A percentile compares a stretch with the other conserved stretches of the same genome.
These are phyloP conservation scores for Phytophthora tubulina DNA, from an alignment of 352 stramenopile genomes.

Conservation along the genomic window DNA sequence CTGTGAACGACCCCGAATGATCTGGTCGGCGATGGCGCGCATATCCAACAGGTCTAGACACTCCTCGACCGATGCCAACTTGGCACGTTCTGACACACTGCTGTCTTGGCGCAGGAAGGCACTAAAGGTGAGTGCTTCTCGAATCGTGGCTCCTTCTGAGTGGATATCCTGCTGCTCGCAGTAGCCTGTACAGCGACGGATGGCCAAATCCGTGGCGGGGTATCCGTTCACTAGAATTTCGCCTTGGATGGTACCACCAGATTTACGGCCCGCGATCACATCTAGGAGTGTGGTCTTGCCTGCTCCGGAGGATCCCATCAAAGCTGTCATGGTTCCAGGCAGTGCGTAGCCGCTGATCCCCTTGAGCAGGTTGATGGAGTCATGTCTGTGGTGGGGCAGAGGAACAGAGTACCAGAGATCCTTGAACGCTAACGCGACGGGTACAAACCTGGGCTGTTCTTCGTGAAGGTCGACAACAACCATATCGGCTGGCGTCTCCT, in stretches of 20 bases:
- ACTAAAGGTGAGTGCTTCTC: slow-evolving; percentile 90
- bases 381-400: slow-evolving; percentile 17
- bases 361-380: slow-evolving; percentile 74
- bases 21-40: slow-evolving; percentile 43
- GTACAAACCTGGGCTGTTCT: slow-evolving; percentile 26
- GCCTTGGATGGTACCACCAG: slow-evolving; percentile 64
- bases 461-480: slow-evolving; percentile 27
- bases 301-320: slow-evolving; percentile 67
- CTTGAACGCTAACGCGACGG: slow-evolving; percentile 47
- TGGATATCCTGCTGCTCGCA: slow-evolving; percentile 36
- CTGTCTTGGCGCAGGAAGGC: slow-evolving; percentile 76
- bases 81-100: slow-evolving; percentile 35
- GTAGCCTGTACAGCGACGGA: slow-evolving; percentile 48
- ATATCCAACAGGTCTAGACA: slow-evolving; percentile 48
- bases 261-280: slow-evolving; percentile 89
- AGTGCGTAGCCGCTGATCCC: slow-evolving; percentile 61
- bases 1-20: slow-evolving; percentile 45
- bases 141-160: slow-evolving; percentile 64
- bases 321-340: slow-evolving; percentile 53
- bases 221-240: slow-evolving; percentile 60
- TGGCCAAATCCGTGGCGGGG: slow-evolving; percentile 31
- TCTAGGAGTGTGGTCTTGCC: slow-evolving; percentile 75
- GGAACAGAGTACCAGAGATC: slow-evolving; percentile 46
- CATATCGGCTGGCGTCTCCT: slow-evolving; percentile 4
- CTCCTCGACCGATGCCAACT: slow-evolving; percentile 43